These are phyloP conservation scores for Mycena sp. DNA, from an alignment of 1,284 basidiomycete genomes.

Conservation along the genomic window DNA sequence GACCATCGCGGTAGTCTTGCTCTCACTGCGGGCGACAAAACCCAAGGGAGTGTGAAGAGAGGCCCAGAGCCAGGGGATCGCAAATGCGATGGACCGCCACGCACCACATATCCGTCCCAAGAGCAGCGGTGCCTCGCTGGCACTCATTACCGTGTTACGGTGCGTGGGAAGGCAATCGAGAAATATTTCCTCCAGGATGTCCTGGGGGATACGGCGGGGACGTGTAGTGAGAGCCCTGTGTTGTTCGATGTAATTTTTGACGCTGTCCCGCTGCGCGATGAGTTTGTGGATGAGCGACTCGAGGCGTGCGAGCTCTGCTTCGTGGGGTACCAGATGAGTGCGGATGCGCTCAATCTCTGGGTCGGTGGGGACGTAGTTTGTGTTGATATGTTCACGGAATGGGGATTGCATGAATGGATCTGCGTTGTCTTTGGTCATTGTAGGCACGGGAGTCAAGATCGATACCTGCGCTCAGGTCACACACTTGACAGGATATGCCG, in stretches of 20 bases:
- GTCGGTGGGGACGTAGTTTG: conserved; percentile 1
- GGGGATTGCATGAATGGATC: no score
- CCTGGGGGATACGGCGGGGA: conserved; percentile 5
- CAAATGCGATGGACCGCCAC: conserved; percentile 20
- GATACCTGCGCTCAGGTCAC: no score
- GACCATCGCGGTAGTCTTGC: neutral
- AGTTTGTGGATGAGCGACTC: neutral
- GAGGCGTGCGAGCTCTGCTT: neutral
- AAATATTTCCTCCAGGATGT: conserved; percentile 27
- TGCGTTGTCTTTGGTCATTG: no score
- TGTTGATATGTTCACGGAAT: no score
- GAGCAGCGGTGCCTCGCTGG: conserved; percentile 18
- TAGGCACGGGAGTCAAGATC: no score
- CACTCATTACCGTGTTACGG: conserved; percentile 21
- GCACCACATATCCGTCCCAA: conserved; percentile 19
- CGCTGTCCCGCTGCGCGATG: neutral
- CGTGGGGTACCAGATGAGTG: neutral
- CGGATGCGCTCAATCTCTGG: neutral
- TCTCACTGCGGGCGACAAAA: neutral
- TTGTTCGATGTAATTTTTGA: neutral
- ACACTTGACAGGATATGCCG: no score
- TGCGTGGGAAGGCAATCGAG: conserved; percentile 23
- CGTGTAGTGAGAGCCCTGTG: neutral
- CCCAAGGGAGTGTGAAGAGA: neutral
- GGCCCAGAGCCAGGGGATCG: conserved; percentile 6